phyloP scores from a whole-genome alignment of 2,329 filamentous ascomycete genomes.

The Zasmidium angulare region DNA sequence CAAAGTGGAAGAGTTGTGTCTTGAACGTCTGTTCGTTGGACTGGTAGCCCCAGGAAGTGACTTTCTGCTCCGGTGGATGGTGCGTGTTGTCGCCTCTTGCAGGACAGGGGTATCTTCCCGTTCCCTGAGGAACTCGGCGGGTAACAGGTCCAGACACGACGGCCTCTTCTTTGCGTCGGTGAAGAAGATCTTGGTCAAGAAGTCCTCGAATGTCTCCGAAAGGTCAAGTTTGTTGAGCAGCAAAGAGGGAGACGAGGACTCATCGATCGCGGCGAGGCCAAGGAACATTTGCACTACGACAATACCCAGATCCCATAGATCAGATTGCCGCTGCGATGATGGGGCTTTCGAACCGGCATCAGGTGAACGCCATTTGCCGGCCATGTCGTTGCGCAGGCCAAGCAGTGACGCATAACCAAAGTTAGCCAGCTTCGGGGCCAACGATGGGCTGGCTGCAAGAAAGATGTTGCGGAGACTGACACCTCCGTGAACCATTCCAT shows the following conservation, averaged over 20 bases:
- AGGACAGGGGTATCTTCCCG: constrained; percentile 50
- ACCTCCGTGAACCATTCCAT: constrained; percentile 70
- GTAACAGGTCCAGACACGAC: constrained; percentile 72
- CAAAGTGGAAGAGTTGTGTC: constrained; percentile 33
- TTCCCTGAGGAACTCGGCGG: constrained; percentile 56
- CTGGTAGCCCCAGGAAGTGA: constrained; percentile 25
- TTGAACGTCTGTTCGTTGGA: constrained; percentile 29
- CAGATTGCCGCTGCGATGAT: constrained; percentile 66
- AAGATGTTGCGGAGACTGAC: constrained; percentile 24
- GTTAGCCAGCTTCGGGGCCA: constrained; percentile 68
- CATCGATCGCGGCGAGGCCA: constrained; percentile 72
- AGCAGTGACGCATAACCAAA: constrained; percentile 69
- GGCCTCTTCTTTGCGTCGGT: constrained; percentile 80
- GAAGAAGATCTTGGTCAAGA: constrained; percentile 82
- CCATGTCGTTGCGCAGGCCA: constrained; percentile 39
- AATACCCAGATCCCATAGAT: constrained; percentile 93
- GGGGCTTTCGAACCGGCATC: constrained; percentile 4
- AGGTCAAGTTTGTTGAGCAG: constrained; percentile 70
- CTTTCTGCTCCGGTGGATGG: constrained; percentile 5
- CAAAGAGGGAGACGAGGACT: constrained; percentile 75
- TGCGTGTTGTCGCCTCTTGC: constrained; percentile 18
- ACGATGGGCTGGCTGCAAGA: constrained; percentile 21
- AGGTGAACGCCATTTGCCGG: constrained; percentile 24
- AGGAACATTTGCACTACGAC: constrained; percentile 93
- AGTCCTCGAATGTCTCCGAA: constrained; percentile 73